Evolutionary conservation across 2,329 filamentous ascomycete genomes (phyloP).

Genomic region (Leptosphaerulina australis): DNA sequence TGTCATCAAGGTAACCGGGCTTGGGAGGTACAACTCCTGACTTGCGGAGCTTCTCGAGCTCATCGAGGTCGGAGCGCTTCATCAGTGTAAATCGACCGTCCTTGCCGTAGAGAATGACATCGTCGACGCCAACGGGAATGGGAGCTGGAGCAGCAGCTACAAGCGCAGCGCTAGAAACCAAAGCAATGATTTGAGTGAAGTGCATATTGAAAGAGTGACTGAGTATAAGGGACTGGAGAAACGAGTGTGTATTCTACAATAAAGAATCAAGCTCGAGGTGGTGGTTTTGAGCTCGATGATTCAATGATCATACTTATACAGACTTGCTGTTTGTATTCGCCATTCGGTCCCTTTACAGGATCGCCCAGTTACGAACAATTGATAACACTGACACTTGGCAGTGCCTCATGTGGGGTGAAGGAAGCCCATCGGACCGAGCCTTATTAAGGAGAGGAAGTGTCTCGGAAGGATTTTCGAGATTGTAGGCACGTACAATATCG

Average conservation of each 20-base stretch:
- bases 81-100: conserved; percentile 30
- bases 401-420: conserved; percentile 13
- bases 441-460: not conserved
- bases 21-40: conserved; percentile 23
- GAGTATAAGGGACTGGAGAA: not conserved
- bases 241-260: conserved; percentile 2
- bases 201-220: conserved; percentile 27
- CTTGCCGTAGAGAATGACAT: conserved; percentile 36
- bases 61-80: conserved; percentile 31
- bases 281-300: not conserved
- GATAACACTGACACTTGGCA: conserved; percentile 9
- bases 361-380: not conserved
- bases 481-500: not conserved
- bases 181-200: conserved; percentile 21
- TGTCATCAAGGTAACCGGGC: conserved; percentile 25
- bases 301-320: conserved; percentile 13
- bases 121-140: conserved; percentile 27
- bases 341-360: not conserved
- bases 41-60: conserved; percentile 24
- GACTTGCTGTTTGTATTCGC: not conserved
- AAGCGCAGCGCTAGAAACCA: conserved; percentile 23
- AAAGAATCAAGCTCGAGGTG: not conserved
- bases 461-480: not conserved
- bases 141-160: conserved; percentile 23
- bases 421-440: conserved; percentile 10